Evolutionary conservation across 2,329 filamentous ascomycete species (phyloP), one percentile per base, ranked within the genome.

Genomic region (Alternaria sp.): DNA sequence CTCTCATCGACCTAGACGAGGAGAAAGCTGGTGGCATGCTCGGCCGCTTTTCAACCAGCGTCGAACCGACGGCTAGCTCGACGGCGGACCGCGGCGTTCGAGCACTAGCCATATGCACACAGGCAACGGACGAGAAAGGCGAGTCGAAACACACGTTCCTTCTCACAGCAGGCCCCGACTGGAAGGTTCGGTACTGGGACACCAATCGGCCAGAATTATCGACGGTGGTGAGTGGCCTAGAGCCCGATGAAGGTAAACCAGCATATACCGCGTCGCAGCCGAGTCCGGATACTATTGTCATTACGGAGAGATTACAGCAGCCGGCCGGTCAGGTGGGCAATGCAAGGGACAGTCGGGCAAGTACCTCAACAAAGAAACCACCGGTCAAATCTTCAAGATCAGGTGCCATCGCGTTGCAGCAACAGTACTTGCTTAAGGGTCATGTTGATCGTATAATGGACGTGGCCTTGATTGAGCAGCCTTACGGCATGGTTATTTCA

Each of bases 131-230:
- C 54, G 89, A 92, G 54, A 89, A 89, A 61, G 85, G 88, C 46
- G 92, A 94, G 19, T 73, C 91, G 5, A 90, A 91, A 61, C 90
- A 93, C 72, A 90, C 92, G 0, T 97, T 96, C 77, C 87, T 97
- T 50, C 83, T 99, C 40, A 96, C 93, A 0, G 94, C 91, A 17
- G 95, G 95, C 0, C 92, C 92, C 11, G 96, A 98, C 79, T 93
- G 91, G 81, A 96, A 92, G 79, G 87, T 99, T 17, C 89, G 96
- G 10, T 98, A 96, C 81, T 99, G 96, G 96, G 95, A 99, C 75
- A 85, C 96, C 13, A 85, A 88, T 10, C 89, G 90, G 10, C 86
- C 93, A 10, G 93, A 97, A 74, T 87, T 89, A 62, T 97, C 93
- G 44, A 85, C 86, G 59, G 87, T 97, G 13, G 90, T 96, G 67